Base-by-base conservation (phyloP, 768 basidiomycete species). In the Hypholoma sublateritium region DNA sequence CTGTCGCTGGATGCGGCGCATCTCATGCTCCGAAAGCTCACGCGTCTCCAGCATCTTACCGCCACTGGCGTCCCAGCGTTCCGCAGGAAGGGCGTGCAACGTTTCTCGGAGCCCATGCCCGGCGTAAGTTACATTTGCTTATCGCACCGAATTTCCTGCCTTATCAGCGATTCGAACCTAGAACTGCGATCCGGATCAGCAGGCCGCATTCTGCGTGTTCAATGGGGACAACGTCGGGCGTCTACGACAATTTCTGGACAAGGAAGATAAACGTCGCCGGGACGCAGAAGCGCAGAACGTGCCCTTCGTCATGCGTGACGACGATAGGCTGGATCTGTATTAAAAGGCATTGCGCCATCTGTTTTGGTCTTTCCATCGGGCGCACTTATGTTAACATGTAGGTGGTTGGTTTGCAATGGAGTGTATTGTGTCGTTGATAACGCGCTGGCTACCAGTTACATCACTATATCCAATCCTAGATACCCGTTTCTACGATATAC, bases 1-100 rank as follows among this genome's bases (percentile, higher is more conserved):
- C 74, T 98, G 53, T 85, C 89, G 24, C 80, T 95, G 37, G 81
- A 86, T 42, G 89, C 91, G 8, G 74, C 93, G 32, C 88, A 91
- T 59, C 77, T 82, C 47, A 72, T 95, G 13, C 70, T 95, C 50
- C 81, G 80, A 56, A 76, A 79, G 53, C 77, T 88, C 19, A 72
- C 73, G 42, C 75, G 76, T 37, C 73, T 97, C 44, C 85, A 85
- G 49, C 88, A 93, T 66, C 79, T 98, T 39, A 87, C 86, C 48
- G 81, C 87, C 45, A 93, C 91, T 1, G 95, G 93, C 0, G 81
- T 96, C 7, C 85, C 85, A 5, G 82, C 89, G 12, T 84, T 94
- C 67, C 82, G 78, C 58, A 77, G 87, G 56, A 79, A 74, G 60
- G 93, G 91, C 6, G 70, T 93, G 13, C 79, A 86, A 50, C 79